Conservation (phyloP, 2,329 filamentous ascomycete genomes). For the Stylonectria norvegica region DNA sequence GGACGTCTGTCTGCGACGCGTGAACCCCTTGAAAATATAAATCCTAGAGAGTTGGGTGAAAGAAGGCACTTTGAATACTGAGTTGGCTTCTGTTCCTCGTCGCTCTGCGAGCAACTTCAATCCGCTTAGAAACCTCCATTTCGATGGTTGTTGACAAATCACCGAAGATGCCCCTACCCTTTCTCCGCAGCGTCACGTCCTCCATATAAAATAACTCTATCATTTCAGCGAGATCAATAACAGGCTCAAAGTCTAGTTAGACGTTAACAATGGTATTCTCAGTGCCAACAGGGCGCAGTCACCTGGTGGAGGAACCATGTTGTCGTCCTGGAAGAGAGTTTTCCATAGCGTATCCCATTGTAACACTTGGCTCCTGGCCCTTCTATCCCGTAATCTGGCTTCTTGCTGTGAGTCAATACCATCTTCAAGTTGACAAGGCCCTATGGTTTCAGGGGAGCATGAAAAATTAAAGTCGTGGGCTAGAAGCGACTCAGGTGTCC, state of each 20-base stretch:
- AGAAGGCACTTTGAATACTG: conserved; percentile 3
- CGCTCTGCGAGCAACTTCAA: no score
- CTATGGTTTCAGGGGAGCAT: no score
- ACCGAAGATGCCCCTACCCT: no score
- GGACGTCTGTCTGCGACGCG: no score
- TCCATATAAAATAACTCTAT: background rate
- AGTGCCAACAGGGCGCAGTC: no score
- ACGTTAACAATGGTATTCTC: no score
- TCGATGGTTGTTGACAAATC: no score
- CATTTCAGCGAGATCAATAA: background rate
- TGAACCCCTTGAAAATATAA: conserved; percentile 4
- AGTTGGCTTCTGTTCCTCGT: no score
- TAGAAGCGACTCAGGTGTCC: no score
- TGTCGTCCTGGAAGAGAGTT: background rate
- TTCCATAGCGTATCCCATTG: background rate
- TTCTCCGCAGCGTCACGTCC: background rate
- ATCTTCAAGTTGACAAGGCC: no score
- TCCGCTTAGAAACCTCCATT: no score
- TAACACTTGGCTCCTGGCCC: background rate
- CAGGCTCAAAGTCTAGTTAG: background rate
- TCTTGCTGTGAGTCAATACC: background rate
- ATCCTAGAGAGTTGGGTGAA: conserved; percentile 1
- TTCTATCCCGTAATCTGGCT: background rate
- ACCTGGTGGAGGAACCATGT: background rate
- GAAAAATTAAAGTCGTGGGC: no score